Evolutionary conservation across 768 basidiomycete genomes (phyloP).

Genomic region (Xerocomellus amylosporus): DNA sequence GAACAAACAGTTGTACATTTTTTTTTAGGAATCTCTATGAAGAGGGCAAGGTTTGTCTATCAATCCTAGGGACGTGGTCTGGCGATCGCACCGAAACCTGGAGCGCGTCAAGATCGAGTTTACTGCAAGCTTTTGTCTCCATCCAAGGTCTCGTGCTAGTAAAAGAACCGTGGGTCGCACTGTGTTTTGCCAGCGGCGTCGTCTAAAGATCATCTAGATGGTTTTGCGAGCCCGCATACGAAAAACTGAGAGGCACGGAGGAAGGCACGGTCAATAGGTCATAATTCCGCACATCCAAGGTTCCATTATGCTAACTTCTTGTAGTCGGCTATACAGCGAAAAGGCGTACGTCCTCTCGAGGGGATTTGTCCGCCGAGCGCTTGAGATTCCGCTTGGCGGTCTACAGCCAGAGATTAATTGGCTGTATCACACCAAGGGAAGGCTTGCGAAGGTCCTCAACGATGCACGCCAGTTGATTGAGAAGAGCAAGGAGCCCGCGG

Average conservation of each 20-base stretch:
- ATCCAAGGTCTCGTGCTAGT: slow-evolving; percentile 93
- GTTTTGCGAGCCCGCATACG: slow-evolving; percentile 93
- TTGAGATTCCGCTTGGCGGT: slow-evolving; percentile 72
- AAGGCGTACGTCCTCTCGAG: slow-evolving; percentile 90
- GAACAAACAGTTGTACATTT: neutral
- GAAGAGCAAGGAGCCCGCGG: slow-evolving; percentile 52
- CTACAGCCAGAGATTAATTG: slow-evolving; percentile 70
- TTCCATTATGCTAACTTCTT: slow-evolving; percentile 1
- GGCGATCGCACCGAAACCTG: slow-evolving; percentile 88
- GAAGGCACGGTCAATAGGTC: slow-evolving; percentile 88
- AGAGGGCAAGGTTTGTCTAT: slow-evolving; percentile 92
- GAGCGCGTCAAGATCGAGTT: slow-evolving; percentile 78
- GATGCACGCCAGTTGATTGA: slow-evolving; percentile 63
- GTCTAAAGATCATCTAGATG: slow-evolving; percentile 44
- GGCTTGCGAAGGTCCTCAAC: slow-evolving; percentile 64
- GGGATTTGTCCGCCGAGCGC: slow-evolving; percentile 85
- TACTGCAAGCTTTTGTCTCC: slow-evolving; percentile 89
- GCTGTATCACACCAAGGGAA: slow-evolving; percentile 65
- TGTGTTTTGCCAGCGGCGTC: neutral
- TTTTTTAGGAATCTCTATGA: slow-evolving; percentile 78
- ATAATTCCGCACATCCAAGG: slow-evolving; percentile 6
- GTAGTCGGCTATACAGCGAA: slow-evolving; percentile 89
- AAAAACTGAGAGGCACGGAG: slow-evolving; percentile 85
- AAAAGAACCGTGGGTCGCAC: slow-evolving; percentile 76
- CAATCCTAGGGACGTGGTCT: slow-evolving; percentile 88